Percentiles rank a stretch among this genome's conserved stretches.
phyloP scores from a whole-genome alignment of 768 basidiomycete genomes.

The Leucosporidium yakuticum region DNA sequence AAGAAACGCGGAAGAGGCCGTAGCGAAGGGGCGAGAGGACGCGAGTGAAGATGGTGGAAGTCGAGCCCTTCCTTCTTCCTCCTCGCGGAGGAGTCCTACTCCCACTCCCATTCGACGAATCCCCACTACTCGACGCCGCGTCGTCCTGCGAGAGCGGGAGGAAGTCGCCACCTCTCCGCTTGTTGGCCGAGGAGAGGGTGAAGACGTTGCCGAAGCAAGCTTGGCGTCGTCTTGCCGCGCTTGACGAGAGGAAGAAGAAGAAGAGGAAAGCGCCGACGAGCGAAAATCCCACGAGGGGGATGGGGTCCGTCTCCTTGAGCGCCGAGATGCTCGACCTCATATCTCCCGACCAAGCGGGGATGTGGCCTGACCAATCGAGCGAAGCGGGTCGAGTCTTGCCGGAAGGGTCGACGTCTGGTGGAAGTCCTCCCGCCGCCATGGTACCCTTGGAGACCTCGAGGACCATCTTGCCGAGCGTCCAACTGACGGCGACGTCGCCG shows the following conservation, averaged over 20 bases:
- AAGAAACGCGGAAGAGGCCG: conserved; percentile 12
- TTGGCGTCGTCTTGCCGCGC: too few species aligned
- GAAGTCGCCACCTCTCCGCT: conserved; percentile 13
- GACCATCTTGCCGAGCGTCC: conserved; percentile 99
- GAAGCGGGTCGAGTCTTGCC: not conserved
- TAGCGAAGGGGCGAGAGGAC: conserved; percentile 12
- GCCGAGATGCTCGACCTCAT: conserved; percentile 20
- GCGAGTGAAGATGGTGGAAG: not conserved
- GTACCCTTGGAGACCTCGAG: conserved; percentile 60
- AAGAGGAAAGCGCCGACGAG: conserved; percentile 13
- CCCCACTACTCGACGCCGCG: too few species aligned
- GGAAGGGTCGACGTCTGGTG: not conserved
- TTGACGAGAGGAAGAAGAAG: conserved; percentile 13
- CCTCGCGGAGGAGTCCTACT: not conserved
- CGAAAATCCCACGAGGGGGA: conserved; percentile 17
- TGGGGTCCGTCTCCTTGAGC: conserved; percentile 15
- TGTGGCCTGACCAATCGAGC: conserved; percentile 23
- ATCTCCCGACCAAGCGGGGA: conserved; percentile 21
- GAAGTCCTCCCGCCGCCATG: too few species aligned
- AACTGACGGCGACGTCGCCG: conserved; percentile 85
- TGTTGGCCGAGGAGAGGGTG: too few species aligned
- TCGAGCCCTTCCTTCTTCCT: not conserved
- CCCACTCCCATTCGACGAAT: not conserved
- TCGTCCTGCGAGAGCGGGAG: conserved; percentile 17
- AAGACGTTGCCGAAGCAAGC: too few species aligned